Evolutionary conservation across 495 filamentous ascomycete species (phyloP), one percentile per base, ranked within the genome.

Genomic region (Penicillium coffeae): DNA sequence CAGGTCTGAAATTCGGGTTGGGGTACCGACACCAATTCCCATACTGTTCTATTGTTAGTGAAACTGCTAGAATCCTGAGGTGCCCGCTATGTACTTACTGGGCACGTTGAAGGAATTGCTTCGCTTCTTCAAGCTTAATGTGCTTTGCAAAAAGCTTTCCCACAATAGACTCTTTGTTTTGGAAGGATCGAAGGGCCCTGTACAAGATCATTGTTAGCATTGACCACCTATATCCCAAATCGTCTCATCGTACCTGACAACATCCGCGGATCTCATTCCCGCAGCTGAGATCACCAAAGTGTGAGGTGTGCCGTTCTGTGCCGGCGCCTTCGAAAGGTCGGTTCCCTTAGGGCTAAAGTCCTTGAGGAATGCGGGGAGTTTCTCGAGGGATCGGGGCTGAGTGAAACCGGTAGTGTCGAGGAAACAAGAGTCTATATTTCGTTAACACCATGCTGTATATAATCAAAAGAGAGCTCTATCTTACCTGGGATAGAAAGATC

Each of bases 141-240:
- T 98, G 93, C 63, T 98, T 98, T 7, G 94, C 92, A 65, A 98
- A 98, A 42, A 97, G 75, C 66, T 98, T 98, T 18, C 87, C 89
- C 2, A 97, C 83, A 37, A 75, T 72, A 20, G 76, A 81, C 16
- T 87, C 80, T 63, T 91, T 90, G 12, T 75, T 84, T 56, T 90
- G 85, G 60, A 90, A 95, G 44, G 79, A 76, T 27, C 87, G 82
- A 14, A 96, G 69, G 4, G 82, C 77, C 54, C 90, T 89, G 25
- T 3, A 47, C 2, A 6, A 8, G 8, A 8, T 14, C 21, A 36
- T 50, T 38, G 30, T 56, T 20, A 43, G 45, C 43, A 33, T 58
- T 33, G 35, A 9, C 6, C 15, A 4, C 8, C 15, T n/a, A 34
- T 14, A 10, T 18, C 3, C 13, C 15, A 15, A 33, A 13, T 6